Base-by-base conservation (phyloP, 2,329 filamentous ascomycete species). In the Fusarium albosuccineum region DNA sequence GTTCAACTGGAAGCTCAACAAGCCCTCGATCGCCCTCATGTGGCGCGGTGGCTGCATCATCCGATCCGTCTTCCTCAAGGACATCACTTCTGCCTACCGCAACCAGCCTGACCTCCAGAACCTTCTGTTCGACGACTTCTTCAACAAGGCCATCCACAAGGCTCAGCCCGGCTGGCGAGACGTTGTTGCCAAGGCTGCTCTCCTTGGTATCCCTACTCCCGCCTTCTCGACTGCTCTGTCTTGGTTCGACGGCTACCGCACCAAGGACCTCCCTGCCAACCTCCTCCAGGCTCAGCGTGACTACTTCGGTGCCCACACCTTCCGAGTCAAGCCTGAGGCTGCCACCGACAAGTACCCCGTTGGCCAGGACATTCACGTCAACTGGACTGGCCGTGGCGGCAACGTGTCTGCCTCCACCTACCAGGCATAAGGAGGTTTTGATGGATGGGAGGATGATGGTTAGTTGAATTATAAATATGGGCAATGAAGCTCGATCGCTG, bases 11-110 rank as follows among this genome's bases (percentile, higher is more conserved):
- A 97, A 97, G 89, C 91, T 99, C 75, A 97, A 99, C 92, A 98
- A 98, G 92, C 96, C 96, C 71, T 97, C 97, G 76, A 99, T 99
- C 78, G 96, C 96, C 75, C 92, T 99, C 79, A 99, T 99, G 96
- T 99, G 96, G 96, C 93, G 96, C 81, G 96, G 96, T 85, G 96
- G 96, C 75, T 99, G 96, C 89, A 99, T 99, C 77, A 99, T 99
- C 85, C 95, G 96, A 82, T 98, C 96, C 72, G 96, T 99, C 79
- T 99, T 99, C 93, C 86, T 99, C 73, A 98, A 98, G 91, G 95
- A 99, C 82, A 99, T 99, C 85, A 99, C 96, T 75, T 91, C 91
- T 72, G 96, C 96, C 55, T 99, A 97, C 90, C 95, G 95, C 84
- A 90, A 88, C 74, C 90, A 97, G 87, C 92, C 93, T 71, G 92